phyloP scores from a whole-genome alignment of 805 yeast species.

The Candida fluviatilis region DNA sequence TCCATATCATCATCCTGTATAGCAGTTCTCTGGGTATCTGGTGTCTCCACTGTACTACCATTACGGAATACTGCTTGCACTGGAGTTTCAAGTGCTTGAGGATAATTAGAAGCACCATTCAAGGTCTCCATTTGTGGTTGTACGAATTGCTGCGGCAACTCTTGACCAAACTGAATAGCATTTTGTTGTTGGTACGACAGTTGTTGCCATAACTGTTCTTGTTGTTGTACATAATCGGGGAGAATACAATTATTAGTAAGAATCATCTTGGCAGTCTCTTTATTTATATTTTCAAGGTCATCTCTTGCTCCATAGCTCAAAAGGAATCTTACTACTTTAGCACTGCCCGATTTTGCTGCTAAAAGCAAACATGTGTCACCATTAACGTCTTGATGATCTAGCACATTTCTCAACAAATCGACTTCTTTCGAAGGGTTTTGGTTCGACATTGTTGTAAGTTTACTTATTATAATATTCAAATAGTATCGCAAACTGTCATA shows the following conservation, averaged over 20 bases:
- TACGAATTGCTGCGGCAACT: constrained; percentile 5
- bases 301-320: constrained; percentile 80
- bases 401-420: constrained; percentile 56
- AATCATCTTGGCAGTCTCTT: constrained; percentile 42
- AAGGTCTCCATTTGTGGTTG: constrained; percentile 4
- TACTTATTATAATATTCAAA: constrained; percentile 68
- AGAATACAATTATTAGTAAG: constrained; percentile 35
- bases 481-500: constrained; percentile 82
- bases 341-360: constrained; percentile 64
- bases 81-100: constrained; percentile 24
- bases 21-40: constrained; percentile 44
- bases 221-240: constrained; percentile 9
- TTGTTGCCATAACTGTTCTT: constrained; percentile 6
- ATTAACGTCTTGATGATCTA: constrained; percentile 72
- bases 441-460: constrained; percentile 48
- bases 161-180: constrained; percentile 4
- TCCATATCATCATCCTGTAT: constrained; percentile 40
- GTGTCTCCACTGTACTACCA: constrained; percentile 29
- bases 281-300: constrained; percentile 40
- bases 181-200: constrained; percentile 7
- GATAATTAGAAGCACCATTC: neutral
- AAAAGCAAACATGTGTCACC: constrained; percentile 88
- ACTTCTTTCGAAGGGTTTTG: constrained; percentile 42
- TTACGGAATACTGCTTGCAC: constrained; percentile 14
- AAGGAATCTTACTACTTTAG: constrained; percentile 71